These are phyloP conservation scores for Coleophoma crateriformis DNA, from an alignment of 2,329 filamentous ascomycete species.

Conservation along the genomic window DNA sequence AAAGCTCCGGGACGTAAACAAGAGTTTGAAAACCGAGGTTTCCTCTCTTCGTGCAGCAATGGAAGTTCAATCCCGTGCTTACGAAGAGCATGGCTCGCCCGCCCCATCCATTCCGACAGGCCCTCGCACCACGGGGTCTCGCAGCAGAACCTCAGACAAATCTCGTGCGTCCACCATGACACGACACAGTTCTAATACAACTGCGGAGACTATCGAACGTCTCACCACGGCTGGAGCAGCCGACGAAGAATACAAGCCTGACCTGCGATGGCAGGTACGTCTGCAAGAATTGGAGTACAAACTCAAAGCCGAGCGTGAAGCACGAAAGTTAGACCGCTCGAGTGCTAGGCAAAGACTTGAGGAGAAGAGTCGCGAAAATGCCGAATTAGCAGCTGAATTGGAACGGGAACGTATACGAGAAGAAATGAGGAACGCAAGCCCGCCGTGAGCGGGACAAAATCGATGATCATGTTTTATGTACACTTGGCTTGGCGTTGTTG, in stretches of 20 bases:
- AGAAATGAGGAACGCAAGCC: conserved; percentile 5
- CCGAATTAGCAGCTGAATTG: conserved; percentile 60
- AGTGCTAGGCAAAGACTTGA: conserved; percentile 77
- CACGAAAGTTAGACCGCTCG: conserved; percentile 73
- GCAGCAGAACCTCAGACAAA: conserved; percentile 11
- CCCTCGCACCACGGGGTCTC: conserved; percentile 11
- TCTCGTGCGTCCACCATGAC: conserved; percentile 37
- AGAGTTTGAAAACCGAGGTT: conserved; percentile 59
- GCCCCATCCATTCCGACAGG: conserved; percentile 29
- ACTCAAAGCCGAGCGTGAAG: conserved; percentile 86
- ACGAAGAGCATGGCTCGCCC: conserved; percentile 30
- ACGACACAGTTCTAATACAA: conserved; percentile 45
- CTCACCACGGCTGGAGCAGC: conserved; percentile 39
- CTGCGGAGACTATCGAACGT: conserved; percentile 15
- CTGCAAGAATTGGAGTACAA: conserved; percentile 83
- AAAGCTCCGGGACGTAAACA: conserved; percentile 57
- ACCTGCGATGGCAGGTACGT: conserved; percentile 70
- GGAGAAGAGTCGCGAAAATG: conserved; percentile 69
- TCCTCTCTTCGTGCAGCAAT: conserved; percentile 62
- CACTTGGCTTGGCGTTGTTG: too few species aligned
- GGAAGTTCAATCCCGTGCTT: conserved; percentile 26
- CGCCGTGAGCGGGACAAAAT: too few species aligned
- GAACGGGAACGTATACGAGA: conserved; percentile 27
- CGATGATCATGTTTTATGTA: too few species aligned
- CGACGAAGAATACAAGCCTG: conserved; percentile 49